Conservation (phyloP, 345 rosid genomes). For the Brassica carinata region DNA sequence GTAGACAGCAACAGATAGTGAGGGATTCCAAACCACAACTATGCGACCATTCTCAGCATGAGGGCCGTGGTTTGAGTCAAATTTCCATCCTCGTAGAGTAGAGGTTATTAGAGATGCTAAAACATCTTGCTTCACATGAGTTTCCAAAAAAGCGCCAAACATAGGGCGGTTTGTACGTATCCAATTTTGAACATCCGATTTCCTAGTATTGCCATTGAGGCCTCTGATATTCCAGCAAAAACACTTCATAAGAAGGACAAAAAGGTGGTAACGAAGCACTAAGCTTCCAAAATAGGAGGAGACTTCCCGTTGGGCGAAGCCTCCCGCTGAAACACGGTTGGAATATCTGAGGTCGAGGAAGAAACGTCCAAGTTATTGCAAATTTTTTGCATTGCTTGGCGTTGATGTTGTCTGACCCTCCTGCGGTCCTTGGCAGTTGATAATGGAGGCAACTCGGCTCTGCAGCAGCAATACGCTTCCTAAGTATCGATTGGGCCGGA, state of each 20-base stretch:
- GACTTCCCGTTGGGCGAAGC: no score
- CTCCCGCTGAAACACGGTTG: no score
- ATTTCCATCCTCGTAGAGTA: neutral
- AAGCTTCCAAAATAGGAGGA: no score
- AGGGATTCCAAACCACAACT: neutral
- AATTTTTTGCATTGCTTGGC: no score
- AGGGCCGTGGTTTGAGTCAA: neutral
- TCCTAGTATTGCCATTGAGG: neutral
- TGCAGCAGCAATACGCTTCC: no score
- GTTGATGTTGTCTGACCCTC: no score
- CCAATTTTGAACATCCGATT: neutral
- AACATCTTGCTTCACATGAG: neutral
- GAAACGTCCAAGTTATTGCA: no score
- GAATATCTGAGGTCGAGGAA: no score
- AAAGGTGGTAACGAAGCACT: neutral
- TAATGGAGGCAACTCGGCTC: no score
- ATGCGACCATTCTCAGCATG: neutral
- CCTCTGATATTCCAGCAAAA: neutral
- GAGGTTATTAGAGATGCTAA: neutral
- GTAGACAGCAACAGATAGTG: neutral
- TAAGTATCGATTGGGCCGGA: no score
- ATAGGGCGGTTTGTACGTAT: neutral
- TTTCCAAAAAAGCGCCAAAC: neutral
- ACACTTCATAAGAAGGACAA: neutral
- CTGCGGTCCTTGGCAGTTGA: no score